Conservation (phyloP, 306 rosid genomes). For the Hippophae tibetana region DNA sequence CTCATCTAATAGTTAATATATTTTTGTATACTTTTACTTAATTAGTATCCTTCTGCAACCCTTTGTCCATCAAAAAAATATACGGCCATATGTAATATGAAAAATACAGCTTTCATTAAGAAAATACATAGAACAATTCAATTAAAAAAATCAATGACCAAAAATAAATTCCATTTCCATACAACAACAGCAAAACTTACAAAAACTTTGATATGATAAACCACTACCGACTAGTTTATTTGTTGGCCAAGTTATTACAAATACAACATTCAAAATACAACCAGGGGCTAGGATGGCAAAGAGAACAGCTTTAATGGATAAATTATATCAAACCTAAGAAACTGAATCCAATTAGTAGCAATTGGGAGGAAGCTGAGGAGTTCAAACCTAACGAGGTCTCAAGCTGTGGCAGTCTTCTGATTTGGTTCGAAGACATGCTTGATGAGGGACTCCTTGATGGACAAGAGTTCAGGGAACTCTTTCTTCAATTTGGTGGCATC, state of each 20-base stretch:
- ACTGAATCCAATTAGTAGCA: slow-evolving; percentile 25
- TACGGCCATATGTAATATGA: not conserved
- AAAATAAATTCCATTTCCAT: slow-evolving; percentile 3
- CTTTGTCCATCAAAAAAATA: no score
- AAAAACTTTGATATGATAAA: slow-evolving; percentile 7
- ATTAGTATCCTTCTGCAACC: no score
- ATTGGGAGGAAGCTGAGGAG: slow-evolving; percentile 18
- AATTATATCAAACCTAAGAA: slow-evolving; percentile 18
- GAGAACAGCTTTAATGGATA: slow-evolving; percentile 8
- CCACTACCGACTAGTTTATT: slow-evolving; percentile 33
- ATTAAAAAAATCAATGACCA: not conserved
- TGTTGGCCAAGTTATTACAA: slow-evolving; percentile 13
- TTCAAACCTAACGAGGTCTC: slow-evolving; percentile 7
- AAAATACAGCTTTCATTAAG: not conserved
- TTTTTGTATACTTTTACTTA: no score
- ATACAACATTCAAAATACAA: slow-evolving; percentile 24
- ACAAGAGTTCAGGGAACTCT: slow-evolving; percentile 63
- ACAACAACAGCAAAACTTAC: slow-evolving; percentile 7
- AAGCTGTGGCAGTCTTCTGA: slow-evolving; percentile 34
- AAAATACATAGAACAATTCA: not conserved
- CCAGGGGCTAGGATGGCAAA: slow-evolving; percentile 10
- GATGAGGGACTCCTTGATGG: slow-evolving; percentile 79
- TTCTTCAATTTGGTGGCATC: slow-evolving; percentile 54
- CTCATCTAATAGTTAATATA: no score
- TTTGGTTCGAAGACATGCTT: slow-evolving; percentile 71